Evolutionary conservation across 257 asterid genomes (phyloP).

Genomic region (Osmanthus fragrans): DNA sequence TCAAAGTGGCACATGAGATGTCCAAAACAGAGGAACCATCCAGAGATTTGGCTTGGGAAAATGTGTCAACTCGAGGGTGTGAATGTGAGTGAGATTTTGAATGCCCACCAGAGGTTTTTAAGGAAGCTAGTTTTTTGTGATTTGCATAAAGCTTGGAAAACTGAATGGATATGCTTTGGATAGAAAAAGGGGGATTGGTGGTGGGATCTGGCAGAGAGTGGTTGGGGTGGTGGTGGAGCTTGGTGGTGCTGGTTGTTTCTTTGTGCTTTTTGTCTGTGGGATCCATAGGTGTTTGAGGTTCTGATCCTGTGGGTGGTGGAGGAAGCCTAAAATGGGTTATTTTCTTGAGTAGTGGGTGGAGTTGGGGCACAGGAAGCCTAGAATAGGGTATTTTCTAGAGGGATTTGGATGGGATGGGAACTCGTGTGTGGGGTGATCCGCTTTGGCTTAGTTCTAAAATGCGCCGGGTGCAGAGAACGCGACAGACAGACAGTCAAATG

Average conservation of each 20-base stretch:
- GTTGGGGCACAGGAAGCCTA: no score
- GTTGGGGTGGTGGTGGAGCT: conserved; percentile 15
- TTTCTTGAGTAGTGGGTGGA: no score
- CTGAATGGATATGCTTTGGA: conserved; percentile 75
- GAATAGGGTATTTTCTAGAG: no score
- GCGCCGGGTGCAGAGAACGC: no score
- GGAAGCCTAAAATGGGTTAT: no score
- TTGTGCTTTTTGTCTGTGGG: conserved; percentile 52
- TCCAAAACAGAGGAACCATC: conserved; percentile 29
- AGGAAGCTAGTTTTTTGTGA: conserved; percentile 48
- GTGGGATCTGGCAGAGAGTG: conserved; percentile 67
- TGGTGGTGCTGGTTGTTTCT: conserved; percentile 31
- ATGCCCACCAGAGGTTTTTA: conserved; percentile 24
- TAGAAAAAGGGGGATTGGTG: conserved; percentile 43
- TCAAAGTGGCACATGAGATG: conserved; percentile 52
- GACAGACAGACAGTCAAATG: no score
- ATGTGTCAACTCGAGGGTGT: conserved; percentile 30
- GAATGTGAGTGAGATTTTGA: conserved; percentile 16
- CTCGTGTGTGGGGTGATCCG: no score
- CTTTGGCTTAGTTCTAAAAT: no score
- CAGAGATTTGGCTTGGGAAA: conserved; percentile 31
- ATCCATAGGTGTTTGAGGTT: conserved; percentile 45
- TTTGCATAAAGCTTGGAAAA: conserved; percentile 66
- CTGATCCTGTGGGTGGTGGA: neutral
- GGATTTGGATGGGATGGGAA: no score